phyloP scores from a whole-genome alignment of 495 filamentous ascomycete species.

The Penicillium crystallinum region DNA sequence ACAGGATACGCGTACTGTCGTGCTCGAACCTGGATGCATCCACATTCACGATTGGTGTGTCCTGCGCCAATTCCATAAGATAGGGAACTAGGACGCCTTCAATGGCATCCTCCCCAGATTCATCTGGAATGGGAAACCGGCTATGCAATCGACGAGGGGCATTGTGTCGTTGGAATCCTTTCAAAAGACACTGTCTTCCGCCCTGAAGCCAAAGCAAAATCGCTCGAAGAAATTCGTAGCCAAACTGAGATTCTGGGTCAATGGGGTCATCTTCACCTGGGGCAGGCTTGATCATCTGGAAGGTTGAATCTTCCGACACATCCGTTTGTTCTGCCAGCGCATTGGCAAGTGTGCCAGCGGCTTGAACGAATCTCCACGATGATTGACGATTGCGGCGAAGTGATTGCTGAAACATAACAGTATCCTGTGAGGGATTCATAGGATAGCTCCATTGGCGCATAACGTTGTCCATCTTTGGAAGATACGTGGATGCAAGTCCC shows the following conservation, averaged over 20 bases:
- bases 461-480: slow-evolving; percentile 53
- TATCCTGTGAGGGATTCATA: slow-evolving; percentile 47
- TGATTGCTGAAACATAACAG: slow-evolving; percentile 50
- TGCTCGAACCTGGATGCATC: slow-evolving; percentile 55
- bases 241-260: slow-evolving; percentile 43
- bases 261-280: slow-evolving; percentile 43
- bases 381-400: slow-evolving; percentile 54
- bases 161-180: slow-evolving; percentile 48
- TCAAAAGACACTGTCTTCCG: slow-evolving; percentile 46
- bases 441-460: slow-evolving; percentile 56
- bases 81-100: slow-evolving; percentile 56
- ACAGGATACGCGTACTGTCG: slow-evolving; percentile 48
- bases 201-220: slow-evolving; percentile 59
- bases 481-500: slow-evolving; percentile 41
- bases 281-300: slow-evolving; percentile 41
- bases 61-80: slow-evolving; percentile 45
- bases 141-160: slow-evolving; percentile 28
- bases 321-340: slow-evolving; percentile 44
- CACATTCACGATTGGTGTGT: slow-evolving; percentile 49
- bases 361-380: slow-evolving; percentile 62
- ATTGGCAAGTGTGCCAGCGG: slow-evolving; percentile 55
- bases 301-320: slow-evolving; percentile 21
- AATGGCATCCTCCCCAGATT: slow-evolving; percentile 47
- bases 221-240: slow-evolving; percentile 63
- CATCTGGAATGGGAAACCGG: slow-evolving; percentile 49